Evolutionary conservation across 768 basidiomycete genomes (phyloP).

Genomic region (Leucocoprinus leucothites): DNA sequence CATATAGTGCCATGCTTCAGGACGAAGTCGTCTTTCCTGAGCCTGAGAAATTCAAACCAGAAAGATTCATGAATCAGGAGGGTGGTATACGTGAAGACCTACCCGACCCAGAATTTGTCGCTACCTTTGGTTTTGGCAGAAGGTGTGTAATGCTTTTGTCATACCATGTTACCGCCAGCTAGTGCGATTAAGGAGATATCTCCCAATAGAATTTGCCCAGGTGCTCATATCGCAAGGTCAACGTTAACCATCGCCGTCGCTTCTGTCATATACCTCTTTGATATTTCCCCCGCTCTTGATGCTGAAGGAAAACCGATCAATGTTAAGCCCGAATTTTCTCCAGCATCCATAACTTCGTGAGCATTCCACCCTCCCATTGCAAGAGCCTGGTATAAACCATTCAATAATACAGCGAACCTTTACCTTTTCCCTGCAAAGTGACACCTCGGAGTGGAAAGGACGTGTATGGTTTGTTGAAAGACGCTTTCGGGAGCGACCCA

Average conservation of each 20-base stretch:
- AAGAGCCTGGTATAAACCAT: neutral
- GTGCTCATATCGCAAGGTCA: constrained; percentile 16
- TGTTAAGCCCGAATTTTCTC: constrained; percentile 4
- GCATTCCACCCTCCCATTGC: neutral
- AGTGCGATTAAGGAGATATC: neutral
- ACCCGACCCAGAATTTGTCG: constrained; percentile 21
- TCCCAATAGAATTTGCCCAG: constrained; percentile 23
- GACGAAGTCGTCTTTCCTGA: constrained; percentile 35
- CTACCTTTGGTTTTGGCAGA: constrained; percentile 26
- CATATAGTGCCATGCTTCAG: constrained; percentile 35
- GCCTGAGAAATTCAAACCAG: constrained; percentile 36
- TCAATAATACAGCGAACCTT: neutral
- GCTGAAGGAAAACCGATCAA: constrained; percentile 15
- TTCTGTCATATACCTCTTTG: constrained; percentile 16
- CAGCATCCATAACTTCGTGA: neutral
- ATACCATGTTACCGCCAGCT: too few relatives aligned
- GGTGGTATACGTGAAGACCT: constrained; percentile 16
- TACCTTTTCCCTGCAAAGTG: neutral
- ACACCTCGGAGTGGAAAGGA: constrained; percentile 1
- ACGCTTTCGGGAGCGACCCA: neutral
- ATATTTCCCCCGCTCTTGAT: constrained; percentile 16
- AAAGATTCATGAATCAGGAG: constrained; percentile 29
- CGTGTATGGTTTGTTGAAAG: neutral
- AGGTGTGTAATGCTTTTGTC: constrained; percentile 12
- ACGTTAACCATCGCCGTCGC: constrained; percentile 15